Evolutionary conservation across 352 stramenopile species (phyloP), one percentile per base, ranked within the genome.

Genomic region (Pythium coloratum): DNA sequence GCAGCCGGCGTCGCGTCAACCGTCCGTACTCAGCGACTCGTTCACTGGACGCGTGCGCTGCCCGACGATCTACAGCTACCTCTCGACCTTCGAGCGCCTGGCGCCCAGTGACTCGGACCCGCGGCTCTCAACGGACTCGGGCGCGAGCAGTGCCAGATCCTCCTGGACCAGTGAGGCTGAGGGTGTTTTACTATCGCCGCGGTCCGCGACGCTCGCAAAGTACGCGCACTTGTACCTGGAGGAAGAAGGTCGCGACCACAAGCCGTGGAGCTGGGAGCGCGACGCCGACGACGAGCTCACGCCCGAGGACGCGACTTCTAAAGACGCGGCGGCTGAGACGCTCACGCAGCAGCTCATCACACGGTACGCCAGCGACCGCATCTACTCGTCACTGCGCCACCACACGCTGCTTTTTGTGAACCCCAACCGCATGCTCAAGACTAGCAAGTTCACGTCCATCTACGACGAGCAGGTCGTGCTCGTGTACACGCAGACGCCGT

Each of bases 391-490:
- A 44, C 60, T 90, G 26, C 78, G 75, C 32, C 70, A 90, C 57
- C 80, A 86, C 57, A 83, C 79, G 32, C 81, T 92, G 73, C 50
- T 91, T 30, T 76, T 86, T 12, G 66, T 92, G 36, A 94, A 94
- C 51, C 85, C 85, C n/a, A 76, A 85, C 47, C 85, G 85, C 14
- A 69, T 94, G 60, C 65, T 94, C 12, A 86, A 94, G 60, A 91
- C 84, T 33, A 67, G 76, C 33, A 78, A 84, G 47, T 90, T 88
- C 66, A 92, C 80, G n/a, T 92, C 83, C 34, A 94, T 94, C 64
- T 94, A 91, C 58, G 83, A 92, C 47, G 85, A 94, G 58, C 77
- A 90, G 38, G 82, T 91, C 33, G 85, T 91, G 36, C 60, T 92
- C 18, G 76, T 76, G 30, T 94, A 90, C 62, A 70, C 72, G 18